Conservation (phyloP, 2,329 filamentous ascomycete genomes). For the Alternaria metachromatica region DNA sequence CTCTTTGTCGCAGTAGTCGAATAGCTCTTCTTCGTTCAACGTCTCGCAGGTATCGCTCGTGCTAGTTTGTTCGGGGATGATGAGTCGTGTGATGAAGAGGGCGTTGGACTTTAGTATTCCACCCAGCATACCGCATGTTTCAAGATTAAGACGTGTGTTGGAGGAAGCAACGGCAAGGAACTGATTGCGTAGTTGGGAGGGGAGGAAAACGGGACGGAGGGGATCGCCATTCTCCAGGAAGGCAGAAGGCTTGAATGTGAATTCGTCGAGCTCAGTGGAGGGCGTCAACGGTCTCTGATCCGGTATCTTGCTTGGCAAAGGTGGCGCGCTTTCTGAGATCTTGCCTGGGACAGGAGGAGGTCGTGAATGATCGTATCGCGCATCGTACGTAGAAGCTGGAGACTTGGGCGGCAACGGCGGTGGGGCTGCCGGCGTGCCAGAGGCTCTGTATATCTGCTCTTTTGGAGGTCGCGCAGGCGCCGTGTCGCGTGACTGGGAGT, state of each 20-base stretch:
- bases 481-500: slow-evolving; percentile 21
- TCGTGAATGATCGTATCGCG: slow-evolving; percentile 15
- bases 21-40: slow-evolving; percentile 80
- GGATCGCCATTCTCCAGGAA: slow-evolving; percentile 90
- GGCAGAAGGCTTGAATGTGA: slow-evolving; percentile 82
- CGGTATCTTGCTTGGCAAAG: slow-evolving; percentile 43
- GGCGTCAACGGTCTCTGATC: slow-evolving; percentile 40
- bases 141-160: slow-evolving; percentile 83
- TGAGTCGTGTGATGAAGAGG: slow-evolving; percentile 84
- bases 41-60: slow-evolving; percentile 96
- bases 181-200: slow-evolving; percentile 71
- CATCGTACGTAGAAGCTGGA: slow-evolving; percentile 22
- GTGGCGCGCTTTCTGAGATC: slow-evolving; percentile 31
- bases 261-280: slow-evolving; percentile 62
- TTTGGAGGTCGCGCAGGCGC: slow-evolving; percentile 51
- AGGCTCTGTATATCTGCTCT: slow-evolving; percentile 36
- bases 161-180: slow-evolving; percentile 77
- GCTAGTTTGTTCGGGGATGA: slow-evolving; percentile 89
- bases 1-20: slow-evolving; percentile 86
- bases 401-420: slow-evolving; percentile 41
- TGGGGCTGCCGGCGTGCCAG: slow-evolving; percentile 29
- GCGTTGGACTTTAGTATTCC: slow-evolving; percentile 92
- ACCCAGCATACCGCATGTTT: slow-evolving; percentile 94
- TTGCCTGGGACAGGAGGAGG: slow-evolving; percentile 42
- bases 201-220: slow-evolving; percentile 86